Percentiles rank a stretch among this genome's conserved stretches.
Conservation (phyloP, 2,329 filamentous ascomycete species). For the Fulvia fulva region DNA sequence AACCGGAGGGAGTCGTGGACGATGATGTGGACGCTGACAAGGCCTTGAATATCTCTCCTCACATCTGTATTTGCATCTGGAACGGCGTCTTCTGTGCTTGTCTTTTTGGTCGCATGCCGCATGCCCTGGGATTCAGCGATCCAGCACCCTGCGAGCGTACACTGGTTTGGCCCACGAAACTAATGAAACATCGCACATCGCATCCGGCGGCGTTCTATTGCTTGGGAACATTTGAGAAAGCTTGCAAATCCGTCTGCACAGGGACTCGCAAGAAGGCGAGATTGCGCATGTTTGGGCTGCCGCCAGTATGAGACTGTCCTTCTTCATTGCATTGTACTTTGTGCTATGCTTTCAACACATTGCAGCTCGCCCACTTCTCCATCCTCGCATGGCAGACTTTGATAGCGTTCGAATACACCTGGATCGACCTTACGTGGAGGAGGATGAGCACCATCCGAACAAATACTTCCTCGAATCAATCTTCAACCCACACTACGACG, state of each 20-base stretch:
- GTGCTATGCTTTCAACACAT: background rate
- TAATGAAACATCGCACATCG: background rate
- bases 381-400: constrained; percentile 41
- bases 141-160: background rate
- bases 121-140: too few species aligned
- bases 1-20: background rate
- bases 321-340: constrained; percentile 1
- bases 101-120: too few species aligned
- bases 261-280: background rate
- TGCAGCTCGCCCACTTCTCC: constrained; percentile 3
- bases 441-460: constrained; percentile 36
- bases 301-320: constrained; percentile 7
- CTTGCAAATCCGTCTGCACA: background rate
- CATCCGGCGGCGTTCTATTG: background rate
- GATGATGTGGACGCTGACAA: background rate
- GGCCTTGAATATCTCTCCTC: background rate
- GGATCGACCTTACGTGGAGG: constrained; percentile 19
- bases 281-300: background rate
- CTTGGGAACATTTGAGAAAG: background rate
- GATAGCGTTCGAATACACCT: constrained; percentile 42
- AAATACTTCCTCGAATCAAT: constrained; percentile 53
- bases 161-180: background rate
- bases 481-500: constrained; percentile 56
- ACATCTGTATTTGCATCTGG: background rate
- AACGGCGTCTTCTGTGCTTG: background rate